phyloP scores from a whole-genome alignment of 768 basidiomycete species.

The Chalciporus pseudorubinellus region DNA sequence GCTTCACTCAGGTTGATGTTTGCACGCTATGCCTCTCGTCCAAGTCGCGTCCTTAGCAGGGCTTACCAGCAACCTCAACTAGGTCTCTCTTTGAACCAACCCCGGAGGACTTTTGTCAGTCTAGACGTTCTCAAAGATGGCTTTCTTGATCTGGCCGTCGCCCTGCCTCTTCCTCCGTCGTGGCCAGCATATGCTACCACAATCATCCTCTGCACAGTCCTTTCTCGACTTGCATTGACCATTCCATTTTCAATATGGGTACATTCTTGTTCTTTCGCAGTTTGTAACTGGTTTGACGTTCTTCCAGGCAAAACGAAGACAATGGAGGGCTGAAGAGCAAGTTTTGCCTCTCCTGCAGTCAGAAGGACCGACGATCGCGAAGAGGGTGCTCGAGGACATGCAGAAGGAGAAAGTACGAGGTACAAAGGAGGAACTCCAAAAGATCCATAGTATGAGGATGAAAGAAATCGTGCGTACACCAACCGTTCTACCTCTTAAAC shows the following conservation, averaged over 20 bases:
- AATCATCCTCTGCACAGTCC: constrained; percentile 66
- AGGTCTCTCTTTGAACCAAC: not conserved
- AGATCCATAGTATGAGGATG: constrained; percentile 47
- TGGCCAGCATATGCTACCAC: constrained; percentile 72
- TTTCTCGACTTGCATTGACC: constrained; percentile 55
- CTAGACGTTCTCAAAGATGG: constrained; percentile 49
- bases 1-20: constrained; percentile 22
- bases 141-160: constrained; percentile 73
- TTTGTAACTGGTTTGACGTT: constrained; percentile 12
- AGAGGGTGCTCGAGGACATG: constrained; percentile 46
- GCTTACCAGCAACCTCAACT: constrained; percentile 6
- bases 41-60: constrained; percentile 6
- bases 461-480: constrained; percentile 42
- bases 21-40: constrained; percentile 17
- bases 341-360: constrained; percentile 56
- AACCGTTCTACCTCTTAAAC: not conserved
- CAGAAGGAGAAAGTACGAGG: constrained; percentile 51
- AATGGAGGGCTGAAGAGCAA: constrained; percentile 57
- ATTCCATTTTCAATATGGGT: constrained; percentile 81
- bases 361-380: constrained; percentile 41
- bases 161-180: constrained; percentile 67
- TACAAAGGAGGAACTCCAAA: constrained; percentile 49
- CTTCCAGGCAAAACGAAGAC: constrained; percentile 56
- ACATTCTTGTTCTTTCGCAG: not conserved
- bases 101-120: constrained; percentile 23